A percentile compares a stretch with the other conserved stretches of the same genome.
Conservation (phyloP, 139 green algal species). For the Ulvella scutata region DNA sequence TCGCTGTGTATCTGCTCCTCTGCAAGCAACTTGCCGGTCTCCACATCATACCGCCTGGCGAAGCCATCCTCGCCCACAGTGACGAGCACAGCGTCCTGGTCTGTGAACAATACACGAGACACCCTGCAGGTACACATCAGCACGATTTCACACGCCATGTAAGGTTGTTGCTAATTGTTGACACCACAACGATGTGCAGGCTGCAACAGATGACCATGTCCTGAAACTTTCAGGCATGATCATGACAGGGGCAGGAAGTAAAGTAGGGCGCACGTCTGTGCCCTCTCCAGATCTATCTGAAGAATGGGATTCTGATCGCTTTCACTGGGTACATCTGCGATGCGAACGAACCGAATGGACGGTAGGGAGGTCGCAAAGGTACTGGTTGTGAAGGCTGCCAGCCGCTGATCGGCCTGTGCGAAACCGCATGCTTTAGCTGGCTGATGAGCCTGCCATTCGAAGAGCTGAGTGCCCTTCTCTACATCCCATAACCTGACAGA, state of each 20-base stretch:
- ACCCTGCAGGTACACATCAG: constrained; percentile 34
- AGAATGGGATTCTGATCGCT: background rate
- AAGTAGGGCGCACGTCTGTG: background rate
- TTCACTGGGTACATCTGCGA: background rate
- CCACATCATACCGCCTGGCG: constrained; percentile 58
- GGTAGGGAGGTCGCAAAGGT: constrained; percentile 61
- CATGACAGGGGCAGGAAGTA: no score
- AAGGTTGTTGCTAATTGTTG: background rate
- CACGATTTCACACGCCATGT: constrained; percentile 1
- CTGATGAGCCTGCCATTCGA: constrained; percentile 62
- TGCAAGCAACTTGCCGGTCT: constrained; percentile 45
- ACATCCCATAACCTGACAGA: constrained; percentile 86
- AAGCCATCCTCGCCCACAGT: constrained; percentile 74
- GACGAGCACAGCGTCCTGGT: constrained; percentile 73
- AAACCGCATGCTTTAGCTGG: constrained; percentile 42
- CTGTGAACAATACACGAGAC: constrained; percentile 52
- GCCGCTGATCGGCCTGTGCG: constrained; percentile 50
- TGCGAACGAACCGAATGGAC: background rate
- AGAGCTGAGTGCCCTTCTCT: constrained; percentile 62
- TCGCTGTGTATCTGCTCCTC: constrained; percentile 64
- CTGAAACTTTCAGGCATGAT: background rate
- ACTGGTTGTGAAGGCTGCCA: constrained; percentile 73
- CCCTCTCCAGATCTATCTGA: background rate
- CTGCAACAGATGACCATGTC: constrained; percentile 23
- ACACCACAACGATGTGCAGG: constrained; percentile 27